phyloP scores from a whole-genome alignment of 2,329 filamentous ascomycete species.

The Aspergillus tubingensis region DNA sequence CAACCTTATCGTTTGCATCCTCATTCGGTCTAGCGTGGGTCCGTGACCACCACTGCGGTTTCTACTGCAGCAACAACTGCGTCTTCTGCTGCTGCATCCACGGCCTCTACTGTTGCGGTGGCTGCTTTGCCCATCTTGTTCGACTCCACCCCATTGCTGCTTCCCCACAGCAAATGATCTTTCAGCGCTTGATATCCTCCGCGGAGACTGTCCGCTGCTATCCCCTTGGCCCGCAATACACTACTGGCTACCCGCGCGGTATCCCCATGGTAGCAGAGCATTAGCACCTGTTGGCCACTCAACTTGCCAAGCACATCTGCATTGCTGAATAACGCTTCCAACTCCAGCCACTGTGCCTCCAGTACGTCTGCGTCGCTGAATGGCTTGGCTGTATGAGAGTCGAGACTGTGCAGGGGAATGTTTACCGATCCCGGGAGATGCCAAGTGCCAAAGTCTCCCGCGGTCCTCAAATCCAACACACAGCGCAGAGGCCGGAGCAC shows the following conservation, averaged over 20 bases:
- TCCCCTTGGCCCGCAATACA: slow-evolving; percentile 54
- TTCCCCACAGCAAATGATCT: slow-evolving; percentile 30
- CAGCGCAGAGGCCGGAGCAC: slow-evolving; percentile 32
- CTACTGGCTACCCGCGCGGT: slow-evolving; percentile 57
- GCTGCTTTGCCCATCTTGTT: not conserved
- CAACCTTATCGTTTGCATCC: not conserved
- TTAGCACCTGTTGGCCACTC: slow-evolving; percentile 42
- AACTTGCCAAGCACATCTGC: slow-evolving; percentile 23
- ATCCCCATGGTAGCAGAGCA: slow-evolving; percentile 59
- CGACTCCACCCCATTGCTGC: slow-evolving; percentile 16
- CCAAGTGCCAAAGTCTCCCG: slow-evolving; percentile 45
- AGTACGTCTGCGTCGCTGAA: slow-evolving; percentile 51
- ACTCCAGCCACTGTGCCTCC: slow-evolving; percentile 49
- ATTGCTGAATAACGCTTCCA: slow-evolving; percentile 48
- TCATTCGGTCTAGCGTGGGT: not conserved
- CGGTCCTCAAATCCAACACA: slow-evolving; percentile 51
- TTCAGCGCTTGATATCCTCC: slow-evolving; percentile 43
- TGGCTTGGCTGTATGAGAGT: slow-evolving; percentile 42
- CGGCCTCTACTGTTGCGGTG: too few species aligned
- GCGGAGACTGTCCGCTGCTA: slow-evolving; percentile 50
- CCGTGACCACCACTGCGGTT: not conserved
- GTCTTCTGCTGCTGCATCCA: not conserved
- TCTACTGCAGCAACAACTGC: not conserved
- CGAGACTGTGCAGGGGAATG: slow-evolving; percentile 44
- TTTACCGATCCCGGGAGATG: slow-evolving; percentile 51